These are phyloP conservation scores for Mycena haematopus DNA, from an alignment of 768 basidiomycete species.

Conservation along the genomic window DNA sequence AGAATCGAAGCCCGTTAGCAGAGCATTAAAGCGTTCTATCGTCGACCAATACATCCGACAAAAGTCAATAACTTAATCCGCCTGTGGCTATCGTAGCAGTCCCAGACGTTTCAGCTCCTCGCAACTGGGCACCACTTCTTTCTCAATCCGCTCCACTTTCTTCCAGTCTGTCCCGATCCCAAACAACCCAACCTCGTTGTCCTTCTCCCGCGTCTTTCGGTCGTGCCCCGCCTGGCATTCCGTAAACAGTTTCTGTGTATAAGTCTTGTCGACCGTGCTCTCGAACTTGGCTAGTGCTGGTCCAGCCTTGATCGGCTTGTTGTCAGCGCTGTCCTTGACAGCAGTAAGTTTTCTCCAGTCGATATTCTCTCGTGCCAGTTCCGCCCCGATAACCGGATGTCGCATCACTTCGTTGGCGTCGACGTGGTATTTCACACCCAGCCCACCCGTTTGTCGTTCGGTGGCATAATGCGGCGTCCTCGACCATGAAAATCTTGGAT, in stretches of 20 bases:
- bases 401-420: conserved; percentile 74
- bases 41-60: conserved; percentile 23
- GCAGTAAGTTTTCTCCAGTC: conserved; percentile 44
- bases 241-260: conserved; percentile 70
- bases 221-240: conserved; percentile 77
- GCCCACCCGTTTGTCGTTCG: conserved; percentile 71
- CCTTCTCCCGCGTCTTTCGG: conserved; percentile 70
- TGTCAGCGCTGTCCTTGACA: conserved; percentile 34
- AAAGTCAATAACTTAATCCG: conserved; percentile 28
- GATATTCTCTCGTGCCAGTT: conserved; percentile 60
- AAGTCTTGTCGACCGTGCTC: conserved; percentile 73
- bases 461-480: conserved; percentile 65
- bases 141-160: conserved; percentile 76
- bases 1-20: conserved; percentile 18
- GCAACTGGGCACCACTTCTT: conserved; percentile 76
- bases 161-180: conserved; percentile 94
- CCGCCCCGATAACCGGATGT: conserved; percentile 80
- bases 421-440: conserved; percentile 86
- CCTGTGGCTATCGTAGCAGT: conserved; percentile 47
- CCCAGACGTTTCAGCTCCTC: conserved; percentile 75
- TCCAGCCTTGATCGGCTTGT: conserved; percentile 37
- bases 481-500: conserved; percentile 81
- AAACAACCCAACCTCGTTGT: conserved; percentile 84
- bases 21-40: conserved; percentile 22
- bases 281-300: conserved; percentile 71